Conservation (phyloP, 164 flowering plant genomes). For the Aristolochia fimbriata region DNA sequence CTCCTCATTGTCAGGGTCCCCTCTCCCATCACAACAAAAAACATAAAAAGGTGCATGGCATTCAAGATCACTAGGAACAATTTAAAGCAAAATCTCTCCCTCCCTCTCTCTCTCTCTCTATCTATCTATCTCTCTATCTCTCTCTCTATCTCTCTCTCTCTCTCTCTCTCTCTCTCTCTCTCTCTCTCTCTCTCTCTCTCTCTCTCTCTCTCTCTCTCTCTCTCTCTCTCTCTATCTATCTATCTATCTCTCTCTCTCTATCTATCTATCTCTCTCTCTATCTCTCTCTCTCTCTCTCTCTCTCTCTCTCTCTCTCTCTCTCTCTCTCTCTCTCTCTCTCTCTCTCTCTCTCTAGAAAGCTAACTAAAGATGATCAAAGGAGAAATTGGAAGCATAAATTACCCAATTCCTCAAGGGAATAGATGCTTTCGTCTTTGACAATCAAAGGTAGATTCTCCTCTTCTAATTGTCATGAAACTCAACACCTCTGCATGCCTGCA, state of each 20-base stretch:
- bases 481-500: background rate
- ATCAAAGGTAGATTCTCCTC: slow-evolving; percentile 19
- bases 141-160: too few species aligned
- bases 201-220: slow-evolving; percentile 3
- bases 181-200: slow-evolving; percentile 11
- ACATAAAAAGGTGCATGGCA: slow-evolving; percentile 2
- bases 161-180: slow-evolving; percentile 3
- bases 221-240: too few species aligned
- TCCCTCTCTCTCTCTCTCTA: background rate
- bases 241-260: too few species aligned
- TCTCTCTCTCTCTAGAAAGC: slow-evolving; percentile 3
- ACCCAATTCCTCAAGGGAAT: slow-evolving; percentile 26
- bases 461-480: background rate
- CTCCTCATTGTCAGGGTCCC: background rate
- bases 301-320: too few species aligned
- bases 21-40: slow-evolving; percentile 5
- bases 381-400: slow-evolving; percentile 7
- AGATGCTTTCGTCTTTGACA: slow-evolving; percentile 58
- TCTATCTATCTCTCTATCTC: too few species aligned
- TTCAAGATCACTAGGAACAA: slow-evolving; percentile 22
- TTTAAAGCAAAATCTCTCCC: slow-evolving; percentile 15
- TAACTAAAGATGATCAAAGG: background rate
- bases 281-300: too few species aligned
- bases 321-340: too few species aligned
- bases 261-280: too few species aligned